Evolutionary conservation across 2,329 filamentous ascomycete species (phyloP).

Genomic region (Metarhizium rileyi): DNA sequence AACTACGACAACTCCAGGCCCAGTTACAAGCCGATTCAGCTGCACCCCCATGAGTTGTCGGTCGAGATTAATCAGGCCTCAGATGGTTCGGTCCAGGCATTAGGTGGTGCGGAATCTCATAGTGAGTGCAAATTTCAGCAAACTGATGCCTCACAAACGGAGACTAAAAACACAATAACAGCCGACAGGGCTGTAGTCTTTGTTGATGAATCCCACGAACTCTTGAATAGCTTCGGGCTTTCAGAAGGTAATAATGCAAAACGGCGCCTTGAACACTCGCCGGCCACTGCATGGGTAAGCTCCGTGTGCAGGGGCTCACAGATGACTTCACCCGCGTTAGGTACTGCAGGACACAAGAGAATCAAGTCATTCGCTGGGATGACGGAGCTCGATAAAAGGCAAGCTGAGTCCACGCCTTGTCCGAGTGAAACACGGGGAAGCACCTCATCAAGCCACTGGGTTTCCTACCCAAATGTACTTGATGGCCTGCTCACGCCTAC

Average conservation of each 20-base stretch:
- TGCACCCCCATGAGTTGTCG: slow-evolving; percentile 2
- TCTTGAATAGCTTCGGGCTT: neutral
- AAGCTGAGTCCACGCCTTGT: neutral
- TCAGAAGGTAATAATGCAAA: neutral
- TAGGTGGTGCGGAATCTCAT: neutral
- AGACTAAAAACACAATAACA: neutral
- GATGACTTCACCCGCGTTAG: neutral
- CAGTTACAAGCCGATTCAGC: neutral
- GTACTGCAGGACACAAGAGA: neutral
- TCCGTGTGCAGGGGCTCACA: neutral
- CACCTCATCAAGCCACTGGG: neutral
- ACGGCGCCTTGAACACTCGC: neutral
- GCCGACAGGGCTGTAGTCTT: neutral
- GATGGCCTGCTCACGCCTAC: slow-evolving; percentile 4
- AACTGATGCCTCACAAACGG: neutral
- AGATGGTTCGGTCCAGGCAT: neutral
- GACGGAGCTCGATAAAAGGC: neutral
- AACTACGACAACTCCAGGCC: neutral
- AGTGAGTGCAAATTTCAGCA: neutral
- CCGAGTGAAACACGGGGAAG: neutral
- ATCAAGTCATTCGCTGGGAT: slow-evolving; percentile 2
- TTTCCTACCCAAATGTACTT: neutral
- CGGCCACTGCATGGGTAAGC: neutral
- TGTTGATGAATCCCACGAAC: slow-evolving; percentile 5
- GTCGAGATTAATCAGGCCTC: neutral